Conservation (phyloP, 1,284 basidiomycete species). For the Papiliotrema fonsecae region DNA sequence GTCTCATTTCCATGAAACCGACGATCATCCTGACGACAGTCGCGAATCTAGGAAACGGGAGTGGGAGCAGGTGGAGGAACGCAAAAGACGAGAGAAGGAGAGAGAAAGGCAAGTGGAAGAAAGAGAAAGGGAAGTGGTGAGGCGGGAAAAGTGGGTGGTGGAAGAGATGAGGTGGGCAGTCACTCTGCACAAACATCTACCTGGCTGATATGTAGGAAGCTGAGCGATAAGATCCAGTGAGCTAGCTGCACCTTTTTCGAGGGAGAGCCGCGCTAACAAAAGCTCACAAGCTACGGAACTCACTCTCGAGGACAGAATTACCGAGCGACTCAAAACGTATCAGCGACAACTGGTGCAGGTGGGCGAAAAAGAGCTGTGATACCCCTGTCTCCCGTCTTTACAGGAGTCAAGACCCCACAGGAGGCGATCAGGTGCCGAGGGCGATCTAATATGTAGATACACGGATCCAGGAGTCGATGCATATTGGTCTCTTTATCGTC, state of each 20-base stretch:
- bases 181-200: background rate
- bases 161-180: constrained; percentile 35
- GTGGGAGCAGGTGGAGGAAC: constrained; percentile 21
- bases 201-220: constrained; percentile 16
- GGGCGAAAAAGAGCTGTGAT: constrained; percentile 3
- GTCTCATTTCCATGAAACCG: background rate
- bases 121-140: constrained; percentile 34
- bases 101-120: constrained; percentile 37
- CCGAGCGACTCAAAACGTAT: constrained; percentile 39
- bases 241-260: background rate
- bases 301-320: constrained; percentile 42
- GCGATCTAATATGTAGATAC: too few species aligned
- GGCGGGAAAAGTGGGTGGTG: constrained; percentile 43
- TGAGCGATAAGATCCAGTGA: constrained; percentile 38
- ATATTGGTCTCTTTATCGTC: too few species aligned
- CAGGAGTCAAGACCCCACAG: background rate
- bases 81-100: constrained; percentile 19
- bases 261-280: background rate
- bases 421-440: too few species aligned
- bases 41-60: constrained; percentile 8
- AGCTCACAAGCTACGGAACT: constrained; percentile 34
- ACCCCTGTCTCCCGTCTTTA: background rate
- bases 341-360: constrained; percentile 25
- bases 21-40: background rate
- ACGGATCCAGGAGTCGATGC: too few species aligned